Evolutionary conservation across 805 yeast genomes (phyloP).

Genomic region (Barnettozyma pratensis): DNA sequence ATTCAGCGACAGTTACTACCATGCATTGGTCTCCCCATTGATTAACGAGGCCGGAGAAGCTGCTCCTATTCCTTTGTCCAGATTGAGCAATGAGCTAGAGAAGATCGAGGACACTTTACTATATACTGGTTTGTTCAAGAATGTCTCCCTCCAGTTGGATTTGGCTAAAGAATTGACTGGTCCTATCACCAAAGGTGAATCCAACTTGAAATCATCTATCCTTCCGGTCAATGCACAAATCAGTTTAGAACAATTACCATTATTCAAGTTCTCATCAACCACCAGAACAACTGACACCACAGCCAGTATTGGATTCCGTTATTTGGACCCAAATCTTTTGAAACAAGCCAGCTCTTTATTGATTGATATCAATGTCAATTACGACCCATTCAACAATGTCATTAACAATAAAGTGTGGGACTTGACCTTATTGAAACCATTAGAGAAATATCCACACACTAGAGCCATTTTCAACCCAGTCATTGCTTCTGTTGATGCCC

Average conservation of each 20-base stretch:
- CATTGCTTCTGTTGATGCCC: constrained; percentile 41
- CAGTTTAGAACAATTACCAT: constrained; percentile 32
- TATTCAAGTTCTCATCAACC: constrained; percentile 28
- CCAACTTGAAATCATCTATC: background rate
- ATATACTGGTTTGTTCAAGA: constrained; percentile 41
- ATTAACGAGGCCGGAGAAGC: constrained; percentile 23
- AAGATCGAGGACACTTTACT: constrained; percentile 31
- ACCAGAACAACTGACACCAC: constrained; percentile 32
- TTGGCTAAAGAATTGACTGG: constrained; percentile 26
- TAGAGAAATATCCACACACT: constrained; percentile 38
- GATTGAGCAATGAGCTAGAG: constrained; percentile 32
- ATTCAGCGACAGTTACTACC: constrained; percentile 41
- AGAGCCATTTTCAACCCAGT: constrained; percentile 44
- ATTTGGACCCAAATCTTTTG: constrained; percentile 41
- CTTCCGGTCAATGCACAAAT: constrained; percentile 42
- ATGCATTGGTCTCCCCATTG: constrained; percentile 40
- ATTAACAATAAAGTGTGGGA: constrained; percentile 45
- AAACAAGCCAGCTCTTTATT: constrained; percentile 55
- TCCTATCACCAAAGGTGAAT: constrained; percentile 10
- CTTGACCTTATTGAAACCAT: constrained; percentile 41
- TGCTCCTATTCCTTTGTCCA: constrained; percentile 31
- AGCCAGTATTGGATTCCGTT: constrained; percentile 29
- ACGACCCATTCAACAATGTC: constrained; percentile 40
- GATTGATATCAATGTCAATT: constrained; percentile 42
- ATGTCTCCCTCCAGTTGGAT: constrained; percentile 36